Evolutionary conservation across 2,329 filamentous ascomycete genomes (phyloP).

Genomic region (Penicillium sp.): DNA sequence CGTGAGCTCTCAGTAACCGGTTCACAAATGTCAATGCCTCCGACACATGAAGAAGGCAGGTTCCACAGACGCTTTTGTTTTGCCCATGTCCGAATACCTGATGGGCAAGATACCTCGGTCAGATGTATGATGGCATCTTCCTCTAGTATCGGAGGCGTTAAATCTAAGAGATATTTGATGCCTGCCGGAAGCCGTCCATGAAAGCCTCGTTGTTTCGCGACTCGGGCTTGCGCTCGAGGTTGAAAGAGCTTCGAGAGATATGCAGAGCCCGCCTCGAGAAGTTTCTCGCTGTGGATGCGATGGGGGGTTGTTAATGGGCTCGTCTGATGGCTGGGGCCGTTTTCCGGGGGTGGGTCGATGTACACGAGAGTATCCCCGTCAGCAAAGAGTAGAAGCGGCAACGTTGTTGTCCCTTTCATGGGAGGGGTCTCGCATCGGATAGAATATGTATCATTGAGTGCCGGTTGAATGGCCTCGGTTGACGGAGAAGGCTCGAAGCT

Average conservation of each 20-base stretch:
- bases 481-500: neutral
- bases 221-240: conserved; percentile 15
- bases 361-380: conserved; percentile 45
- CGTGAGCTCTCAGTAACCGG: neutral
- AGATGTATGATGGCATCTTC: conserved; percentile 66
- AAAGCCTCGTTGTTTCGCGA: conserved; percentile 35
- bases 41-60: conserved; percentile 47
- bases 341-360: conserved; percentile 37
- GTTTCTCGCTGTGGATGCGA: conserved; percentile 37
- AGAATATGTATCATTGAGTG: no score
- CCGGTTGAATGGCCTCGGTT: no score
- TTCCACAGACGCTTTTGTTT: conserved; percentile 41
- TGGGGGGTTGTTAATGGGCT: conserved; percentile 32
- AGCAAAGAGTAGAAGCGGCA: conserved; percentile 25
- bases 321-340: conserved; percentile 14
- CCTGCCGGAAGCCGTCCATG: conserved; percentile 38
- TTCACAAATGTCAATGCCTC: conserved; percentile 54
- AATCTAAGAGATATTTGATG: conserved; percentile 64
- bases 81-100: conserved; percentile 62
- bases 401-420: conserved; percentile 1
- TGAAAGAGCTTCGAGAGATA: conserved; percentile 37
- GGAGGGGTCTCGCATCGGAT: no score
- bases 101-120: conserved; percentile 62
- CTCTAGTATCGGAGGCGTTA: conserved; percentile 65
- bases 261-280: conserved; percentile 34